Evolutionary conservation across 441 rosid species (phyloP).

Genomic region (Melastoma candidum): DNA sequence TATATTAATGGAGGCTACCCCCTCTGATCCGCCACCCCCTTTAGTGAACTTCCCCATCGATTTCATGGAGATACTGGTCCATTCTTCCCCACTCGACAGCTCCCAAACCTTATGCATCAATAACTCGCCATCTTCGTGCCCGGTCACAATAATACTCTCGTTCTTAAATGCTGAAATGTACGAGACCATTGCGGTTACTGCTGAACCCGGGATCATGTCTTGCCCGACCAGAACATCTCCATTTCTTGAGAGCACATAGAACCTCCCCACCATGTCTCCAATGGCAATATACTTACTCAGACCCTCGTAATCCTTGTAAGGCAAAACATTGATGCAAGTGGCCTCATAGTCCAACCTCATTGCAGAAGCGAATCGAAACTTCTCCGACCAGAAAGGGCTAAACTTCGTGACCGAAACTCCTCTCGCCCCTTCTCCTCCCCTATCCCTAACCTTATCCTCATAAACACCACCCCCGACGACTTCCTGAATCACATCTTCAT

Average conservation of each 20-base stretch:
- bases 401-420: conserved; percentile 53
- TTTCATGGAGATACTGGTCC: conserved; percentile 44
- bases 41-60: conserved; percentile 35
- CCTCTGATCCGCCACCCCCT: conserved; percentile 25
- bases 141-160: conserved; percentile 70
- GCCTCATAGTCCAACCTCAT: conserved; percentile 75
- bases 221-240: conserved; percentile 76
- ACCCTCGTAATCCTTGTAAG: conserved; percentile 58
- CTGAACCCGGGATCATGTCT: conserved; percentile 38
- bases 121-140: conserved; percentile 68
- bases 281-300: conserved; percentile 76
- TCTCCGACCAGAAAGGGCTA: conserved; percentile 88
- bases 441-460: conserved; percentile 2
- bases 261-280: conserved; percentile 74
- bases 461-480: conserved; percentile 6
- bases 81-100: conserved; percentile 57
- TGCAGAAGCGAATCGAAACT: conserved; percentile 79
- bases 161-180: conserved; percentile 59
- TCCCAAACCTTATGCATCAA: conserved; percentile 63
- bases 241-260: conserved; percentile 61
- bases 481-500: conserved; percentile 7
- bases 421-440: conserved; percentile 30
- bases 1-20: conserved; percentile 42
- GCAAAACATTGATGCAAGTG: conserved; percentile 62
- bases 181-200: conserved; percentile 72